phyloP scores from a whole-genome alignment of 768 basidiomycete genomes.

The Pholiota conissans region DNA sequence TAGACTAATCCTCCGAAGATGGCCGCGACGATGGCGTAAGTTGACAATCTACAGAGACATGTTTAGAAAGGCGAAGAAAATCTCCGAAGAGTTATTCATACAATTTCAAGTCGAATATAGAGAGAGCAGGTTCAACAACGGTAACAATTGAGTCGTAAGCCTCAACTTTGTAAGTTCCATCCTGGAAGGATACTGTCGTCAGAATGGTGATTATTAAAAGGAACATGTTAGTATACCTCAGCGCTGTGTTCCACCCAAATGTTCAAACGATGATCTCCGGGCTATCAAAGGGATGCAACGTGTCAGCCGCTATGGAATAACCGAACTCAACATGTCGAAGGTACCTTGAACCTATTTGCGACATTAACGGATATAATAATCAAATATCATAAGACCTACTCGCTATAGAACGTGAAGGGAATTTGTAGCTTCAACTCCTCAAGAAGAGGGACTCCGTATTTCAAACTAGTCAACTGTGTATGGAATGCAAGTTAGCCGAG shows the following conservation, averaged over 20 bases:
- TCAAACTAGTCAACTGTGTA: slow-evolving; percentile 55
- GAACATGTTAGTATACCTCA: slow-evolving; percentile 45
- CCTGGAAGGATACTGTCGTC: slow-evolving; percentile 36
- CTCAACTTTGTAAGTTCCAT: slow-evolving; percentile 55
- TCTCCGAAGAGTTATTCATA: slow-evolving; percentile 33
- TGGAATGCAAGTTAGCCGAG: slow-evolving; percentile 3
- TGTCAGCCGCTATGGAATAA: not conserved
- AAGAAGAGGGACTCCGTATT: slow-evolving; percentile 52
- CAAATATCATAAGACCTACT: slow-evolving; percentile 48
- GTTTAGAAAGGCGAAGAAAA: slow-evolving; percentile 6
- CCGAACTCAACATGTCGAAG: not conserved
- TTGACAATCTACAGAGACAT: slow-evolving; percentile 47
- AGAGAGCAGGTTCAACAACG: slow-evolving; percentile 77
- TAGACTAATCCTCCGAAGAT: slow-evolving; percentile 65
- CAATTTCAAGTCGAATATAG: slow-evolving; percentile 81
- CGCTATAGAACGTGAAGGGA: slow-evolving; percentile 78
- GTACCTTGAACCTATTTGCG: slow-evolving; percentile 60
- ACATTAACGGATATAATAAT: slow-evolving; percentile 7
- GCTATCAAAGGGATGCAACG: slow-evolving; percentile 36
- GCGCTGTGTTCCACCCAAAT: slow-evolving; percentile 73
- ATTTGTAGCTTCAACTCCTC: slow-evolving; percentile 61
- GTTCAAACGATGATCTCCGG: slow-evolving; percentile 72
- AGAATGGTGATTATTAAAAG: not conserved
- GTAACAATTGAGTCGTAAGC: slow-evolving; percentile 78
- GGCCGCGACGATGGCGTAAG: slow-evolving; percentile 69